Conservation (phyloP, 2,329 filamentous ascomycete species). For the Aphanoascus verrucosus region DNA sequence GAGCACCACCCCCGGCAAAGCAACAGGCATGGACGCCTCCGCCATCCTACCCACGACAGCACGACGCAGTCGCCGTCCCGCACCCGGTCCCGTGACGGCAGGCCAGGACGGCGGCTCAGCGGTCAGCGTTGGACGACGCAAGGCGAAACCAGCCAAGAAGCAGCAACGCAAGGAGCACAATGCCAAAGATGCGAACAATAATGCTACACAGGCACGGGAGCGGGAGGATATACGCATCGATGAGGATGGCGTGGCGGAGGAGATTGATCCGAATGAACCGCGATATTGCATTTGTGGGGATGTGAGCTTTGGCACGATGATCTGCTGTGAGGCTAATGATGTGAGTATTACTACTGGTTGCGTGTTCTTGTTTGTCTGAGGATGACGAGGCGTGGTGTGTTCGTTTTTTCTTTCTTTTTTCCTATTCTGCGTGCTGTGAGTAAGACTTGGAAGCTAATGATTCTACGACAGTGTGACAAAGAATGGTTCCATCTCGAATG, state of each 20-base stretch:
- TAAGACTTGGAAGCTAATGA: background rate
- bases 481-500: conserved; percentile 59
- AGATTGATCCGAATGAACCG: conserved; percentile 52
- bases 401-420: no score
- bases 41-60: conserved; percentile 30
- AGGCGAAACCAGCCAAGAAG: conserved; percentile 42
- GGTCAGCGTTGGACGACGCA: conserved; percentile 50
- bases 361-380: background rate
- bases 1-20: conserved; percentile 28
- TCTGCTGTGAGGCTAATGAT: conserved; percentile 53
- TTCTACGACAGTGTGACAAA: conserved; percentile 44
- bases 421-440: background rate
- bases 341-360: conserved; percentile 30
- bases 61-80: conserved; percentile 48
- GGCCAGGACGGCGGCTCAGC: conserved; percentile 51
- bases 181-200: conserved; percentile 18
- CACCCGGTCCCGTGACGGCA: conserved; percentile 48
- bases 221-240: conserved; percentile 36
- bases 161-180: conserved; percentile 34
- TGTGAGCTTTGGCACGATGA: conserved; percentile 55
- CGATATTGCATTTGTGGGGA: conserved; percentile 56
- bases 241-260: conserved; percentile 39
- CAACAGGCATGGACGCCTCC: conserved; percentile 28
- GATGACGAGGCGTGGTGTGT: background rate
- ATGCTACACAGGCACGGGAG: conserved; percentile 21